phyloP scores from a whole-genome alignment of 1,139 yeast species.

The Magnusiomyces suaveolens region DNA sequence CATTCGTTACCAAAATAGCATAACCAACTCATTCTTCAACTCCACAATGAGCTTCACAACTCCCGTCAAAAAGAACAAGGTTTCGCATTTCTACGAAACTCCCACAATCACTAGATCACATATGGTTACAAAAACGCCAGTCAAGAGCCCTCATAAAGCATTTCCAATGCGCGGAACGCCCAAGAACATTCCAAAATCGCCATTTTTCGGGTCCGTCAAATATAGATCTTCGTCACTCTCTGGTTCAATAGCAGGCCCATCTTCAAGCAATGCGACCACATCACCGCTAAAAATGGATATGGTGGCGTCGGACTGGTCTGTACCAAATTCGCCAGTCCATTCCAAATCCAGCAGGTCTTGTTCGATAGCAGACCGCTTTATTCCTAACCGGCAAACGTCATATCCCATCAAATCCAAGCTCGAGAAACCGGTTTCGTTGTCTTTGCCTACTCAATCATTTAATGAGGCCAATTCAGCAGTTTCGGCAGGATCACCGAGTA shows the following conservation, averaged over 20 bases:
- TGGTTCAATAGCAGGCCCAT: constrained; percentile 18
- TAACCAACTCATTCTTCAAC: no score
- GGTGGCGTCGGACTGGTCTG: constrained; percentile 29
- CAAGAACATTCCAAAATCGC: constrained; percentile 10
- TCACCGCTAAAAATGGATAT: constrained; percentile 43
- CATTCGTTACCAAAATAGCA: no score
- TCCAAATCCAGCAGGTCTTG: constrained; percentile 23
- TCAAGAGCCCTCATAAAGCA: constrained; percentile 9
- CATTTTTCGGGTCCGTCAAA: constrained; percentile 14
- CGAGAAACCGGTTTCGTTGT: constrained; percentile 15
- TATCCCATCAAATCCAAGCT: constrained; percentile 36
- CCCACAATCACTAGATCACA: constrained; percentile 19
- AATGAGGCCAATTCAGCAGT: constrained; percentile 2
- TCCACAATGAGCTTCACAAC: constrained; percentile 22
- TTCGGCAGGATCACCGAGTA: constrained; percentile 11
- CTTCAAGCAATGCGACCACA: constrained; percentile 15
- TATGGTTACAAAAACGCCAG: constrained; percentile 15
- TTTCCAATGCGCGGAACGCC: constrained; percentile 11
- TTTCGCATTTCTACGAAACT: constrained; percentile 21
- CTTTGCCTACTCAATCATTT: constrained; percentile 6
- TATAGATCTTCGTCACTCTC: constrained; percentile 15
- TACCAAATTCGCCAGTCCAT: constrained; percentile 20
- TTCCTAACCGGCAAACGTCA: constrained; percentile 45
- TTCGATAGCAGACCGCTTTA: constrained; percentile 36
- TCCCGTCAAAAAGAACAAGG: constrained; percentile 22